Evolutionary conservation across 495 filamentous ascomycete species (phyloP).

Genomic region (Penicillium paradoxum): DNA sequence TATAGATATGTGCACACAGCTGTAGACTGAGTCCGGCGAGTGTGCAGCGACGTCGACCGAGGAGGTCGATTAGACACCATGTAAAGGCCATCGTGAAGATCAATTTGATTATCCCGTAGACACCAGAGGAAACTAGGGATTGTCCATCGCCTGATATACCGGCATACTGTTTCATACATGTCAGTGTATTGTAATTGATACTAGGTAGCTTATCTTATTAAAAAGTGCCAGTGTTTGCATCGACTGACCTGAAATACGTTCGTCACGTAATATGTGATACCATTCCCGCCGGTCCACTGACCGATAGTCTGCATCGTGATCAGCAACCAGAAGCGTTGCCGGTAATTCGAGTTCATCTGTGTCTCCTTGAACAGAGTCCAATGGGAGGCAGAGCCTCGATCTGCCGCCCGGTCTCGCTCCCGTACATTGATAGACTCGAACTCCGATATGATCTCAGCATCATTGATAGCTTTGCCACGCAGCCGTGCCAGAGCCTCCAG

Average conservation of each 20-base stretch:
- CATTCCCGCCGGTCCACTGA: conserved; percentile 47
- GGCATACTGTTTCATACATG: conserved; percentile 21
- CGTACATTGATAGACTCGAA: conserved; percentile 35
- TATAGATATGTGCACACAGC: conserved; percentile 40
- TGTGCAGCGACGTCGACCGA: conserved; percentile 39
- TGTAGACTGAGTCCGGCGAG: conserved; percentile 36
- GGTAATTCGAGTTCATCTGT: conserved; percentile 37
- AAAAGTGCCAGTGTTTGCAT: neutral
- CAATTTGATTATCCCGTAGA: conserved; percentile 43
- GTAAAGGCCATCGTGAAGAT: conserved; percentile 46
- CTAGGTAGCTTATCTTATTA: too few relatives aligned
- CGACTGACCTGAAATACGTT: conserved; percentile 30
- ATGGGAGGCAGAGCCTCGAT: conserved; percentile 30
- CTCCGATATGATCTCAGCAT: conserved; percentile 29
- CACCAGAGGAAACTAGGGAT: conserved; percentile 40
- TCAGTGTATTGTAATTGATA: neutral
- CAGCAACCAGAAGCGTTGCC: conserved; percentile 44
- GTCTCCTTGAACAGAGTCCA: conserved; percentile 43
- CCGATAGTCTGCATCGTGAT: conserved; percentile 43
- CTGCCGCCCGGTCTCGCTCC: conserved; percentile 23
- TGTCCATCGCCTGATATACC: conserved; percentile 25
- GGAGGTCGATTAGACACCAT: conserved; percentile 40
- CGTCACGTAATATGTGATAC: conserved; percentile 45
- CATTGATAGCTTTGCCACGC: conserved; percentile 28
- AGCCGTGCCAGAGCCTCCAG: conserved; percentile 37